A percentile compares a stretch with the other conserved stretches of the same genome.
These are phyloP conservation scores for Cercophora sp. DNA, from an alignment of 495 filamentous ascomycete species.

Conservation along the genomic window DNA sequence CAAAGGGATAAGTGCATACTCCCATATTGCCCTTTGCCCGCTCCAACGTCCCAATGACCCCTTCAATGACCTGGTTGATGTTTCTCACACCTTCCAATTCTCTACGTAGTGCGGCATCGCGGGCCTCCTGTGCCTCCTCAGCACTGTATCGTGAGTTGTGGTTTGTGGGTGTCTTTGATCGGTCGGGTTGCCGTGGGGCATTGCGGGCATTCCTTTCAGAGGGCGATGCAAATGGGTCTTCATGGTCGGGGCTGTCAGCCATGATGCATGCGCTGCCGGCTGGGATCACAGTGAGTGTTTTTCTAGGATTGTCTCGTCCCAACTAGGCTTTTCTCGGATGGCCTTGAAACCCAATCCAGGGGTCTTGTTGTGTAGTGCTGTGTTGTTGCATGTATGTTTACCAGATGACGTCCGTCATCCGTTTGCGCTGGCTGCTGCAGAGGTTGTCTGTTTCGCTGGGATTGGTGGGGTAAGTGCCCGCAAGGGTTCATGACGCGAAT, in stretches of 20 bases:
- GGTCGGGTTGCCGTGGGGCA: constrained; percentile 12
- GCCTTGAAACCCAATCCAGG: not conserved
- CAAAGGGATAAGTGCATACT: no score
- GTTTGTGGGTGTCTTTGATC: constrained; percentile 41
- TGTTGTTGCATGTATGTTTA: no score
- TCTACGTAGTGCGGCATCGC: constrained; percentile 65
- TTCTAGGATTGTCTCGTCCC: no score
- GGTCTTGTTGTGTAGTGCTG: not conserved
- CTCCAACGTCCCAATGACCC: constrained; percentile 72
- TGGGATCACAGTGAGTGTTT: no score
- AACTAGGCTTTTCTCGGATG: no score
- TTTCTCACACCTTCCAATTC: constrained; percentile 80
- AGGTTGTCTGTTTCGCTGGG: constrained; percentile 14
- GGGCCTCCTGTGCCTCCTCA: constrained; percentile 66
- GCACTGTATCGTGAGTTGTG: constrained; percentile 59
- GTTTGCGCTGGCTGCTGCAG: constrained; percentile 1
- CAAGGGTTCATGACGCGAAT: not conserved
- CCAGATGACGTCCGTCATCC: constrained; percentile 24
- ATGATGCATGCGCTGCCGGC: constrained; percentile 20
- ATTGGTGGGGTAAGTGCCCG: constrained; percentile 21
- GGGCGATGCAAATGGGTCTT: constrained; percentile 65
- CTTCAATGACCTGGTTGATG: constrained; percentile 84
- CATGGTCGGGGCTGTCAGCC: constrained; percentile 40
- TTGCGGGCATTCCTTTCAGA: constrained; percentile 33
- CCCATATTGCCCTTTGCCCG: constrained; percentile 88